Base-by-base conservation (phyloP, 2,329 filamentous ascomycete species). In the Xylariales sp. region DNA sequence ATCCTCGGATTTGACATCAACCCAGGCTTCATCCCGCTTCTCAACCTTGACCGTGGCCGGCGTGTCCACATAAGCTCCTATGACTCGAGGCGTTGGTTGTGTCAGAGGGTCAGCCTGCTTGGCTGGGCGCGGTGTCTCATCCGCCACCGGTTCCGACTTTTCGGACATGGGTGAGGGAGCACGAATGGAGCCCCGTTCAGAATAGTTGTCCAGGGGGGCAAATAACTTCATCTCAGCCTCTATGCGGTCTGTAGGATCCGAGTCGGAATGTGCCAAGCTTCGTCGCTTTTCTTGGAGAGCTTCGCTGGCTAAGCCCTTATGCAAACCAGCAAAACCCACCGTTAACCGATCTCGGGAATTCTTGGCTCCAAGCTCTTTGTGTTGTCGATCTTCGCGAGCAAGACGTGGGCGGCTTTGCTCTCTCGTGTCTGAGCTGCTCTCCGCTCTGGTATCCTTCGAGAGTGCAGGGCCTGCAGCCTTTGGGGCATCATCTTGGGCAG, bases 1-100 rank as follows among this genome's bases (percentile, higher is more conserved):
- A 12, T 41, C 37, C 14, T 37, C 16, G 8, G 17, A 16, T 16
- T 40, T 33, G n/a, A 16, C 23, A 28, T 40, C 41, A 12, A 38
- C 39, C 29, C 35, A 14, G n/a, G n/a, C n/a, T n/a, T 40, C 33
- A 19, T 43, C 37, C 27, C 53, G 50, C 29, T 50, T 51, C 33
- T 55, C 53, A n/a, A 45, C 40, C 29, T 47, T 51, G 29, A 62
- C 52, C 5, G 71, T 72, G 6, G 64, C 66, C 2, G 76, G 74
- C 3, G 76, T 78, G 39, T 78, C 74, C 8, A 79, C 65, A 42
- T 71, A 80, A 3, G 76, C 76, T 1, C 76, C 76, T 1, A 64
- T 70, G 4, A 78, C 64, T 35, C 59, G 67, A 3, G 76, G 76
- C 4, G 76, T 79, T 6, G 72, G 70, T 55, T 70, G 68, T 20